Evolutionary conservation across 108 stramenopile species (phyloP), one percentile per base, ranked within the genome.

Genomic region (Cyclotella choctawhatcheeana): DNA sequence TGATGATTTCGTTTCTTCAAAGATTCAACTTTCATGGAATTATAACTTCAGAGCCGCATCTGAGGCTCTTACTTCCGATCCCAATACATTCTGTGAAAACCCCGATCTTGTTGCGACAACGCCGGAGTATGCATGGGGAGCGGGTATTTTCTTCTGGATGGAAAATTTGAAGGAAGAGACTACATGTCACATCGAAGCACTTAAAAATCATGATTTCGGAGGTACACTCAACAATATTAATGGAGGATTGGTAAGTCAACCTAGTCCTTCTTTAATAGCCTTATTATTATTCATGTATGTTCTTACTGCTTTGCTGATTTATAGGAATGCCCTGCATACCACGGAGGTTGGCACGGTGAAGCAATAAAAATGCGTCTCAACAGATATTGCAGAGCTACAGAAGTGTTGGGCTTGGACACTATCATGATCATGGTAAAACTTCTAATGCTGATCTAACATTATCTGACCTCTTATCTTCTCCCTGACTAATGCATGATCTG

Each of bases 121-220:
- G 43, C 73, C 73, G 6, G 73, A 74, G 61, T 81, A 81, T 35
- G 79, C 72, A 27, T 73, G 72, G 79, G 71, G 72, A 0, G 78
- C 71, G n/a, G 71, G 71, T 45, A 29, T 79, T 10, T 79, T 79
- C 37, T 79, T 72, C 31, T 79, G 80, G 80, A 81, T 81, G 80
- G 80, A 81, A 44, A 74, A 74, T 37, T 25, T 81, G 24, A 81
- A 81, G 40, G 73, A 81, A 60, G 80, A 81, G 40, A 74, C 64
- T 13, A 81, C 80, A 1, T 81, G 80, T 37, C 80, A 81, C 32
- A 70, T 74, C 60, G 80, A 69, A 37, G 73, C 73, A n/a, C 44
- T 74, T 10, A 65, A 20, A 33, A 47, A 80, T 26, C 68, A 69
- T 43, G 73, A 81, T 58, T 81, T 81, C 44, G 80, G 80, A 22